Evolutionary conservation across 371 early-diverging fungal species (phyloP), one percentile per base, ranked within the genome.

Genomic region (Syncephalastrum sp.): DNA sequence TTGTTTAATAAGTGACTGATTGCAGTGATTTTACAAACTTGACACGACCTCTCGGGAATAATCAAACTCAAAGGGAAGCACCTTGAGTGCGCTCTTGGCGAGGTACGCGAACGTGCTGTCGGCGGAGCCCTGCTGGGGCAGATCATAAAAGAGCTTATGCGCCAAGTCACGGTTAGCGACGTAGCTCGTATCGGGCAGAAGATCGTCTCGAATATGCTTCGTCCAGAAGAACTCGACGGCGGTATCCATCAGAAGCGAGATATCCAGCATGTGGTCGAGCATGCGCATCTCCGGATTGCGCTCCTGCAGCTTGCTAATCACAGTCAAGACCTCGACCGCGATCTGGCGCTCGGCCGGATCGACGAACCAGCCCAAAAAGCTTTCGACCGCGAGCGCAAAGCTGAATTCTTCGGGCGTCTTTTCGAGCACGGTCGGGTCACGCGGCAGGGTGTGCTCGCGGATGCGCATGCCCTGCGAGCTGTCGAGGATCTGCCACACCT

Each of bases 341-440:
- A 92, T 76, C 70, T 91, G 91, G 21, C 91, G 86, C 65, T 93
- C 92, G 10, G 93, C 94, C 5, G 95, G 92, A 55, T 94, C 93
- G 6, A 74, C 64, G 38, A 90, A 83, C 50, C 68, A 69, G 8
- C 81, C 83, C 61, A 92, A 70, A 54, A 90, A 85, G 48, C 74
- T 68, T 59, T 92, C 93, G 0, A 93, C 88, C 42, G 83, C 86
- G 45, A 91, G 61, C 1, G 91, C 93, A 78, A 86, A 84, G 67
- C 83, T 88, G 72, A 83, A 84, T 55, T 93, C 93, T 46, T 92
- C 92, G 0, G 93, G 83, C 1, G 95, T 92, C 73, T 87, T 90
- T 63, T 93, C 93, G 38, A 87, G 85, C 5, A 93, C 85, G 3
- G 89, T 91, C 12, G 95, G 95, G 56, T 94, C 90, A 10, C 91